Conservation (phyloP, 2,329 filamentous ascomycete species). For the Anisogramma anomala region DNA sequence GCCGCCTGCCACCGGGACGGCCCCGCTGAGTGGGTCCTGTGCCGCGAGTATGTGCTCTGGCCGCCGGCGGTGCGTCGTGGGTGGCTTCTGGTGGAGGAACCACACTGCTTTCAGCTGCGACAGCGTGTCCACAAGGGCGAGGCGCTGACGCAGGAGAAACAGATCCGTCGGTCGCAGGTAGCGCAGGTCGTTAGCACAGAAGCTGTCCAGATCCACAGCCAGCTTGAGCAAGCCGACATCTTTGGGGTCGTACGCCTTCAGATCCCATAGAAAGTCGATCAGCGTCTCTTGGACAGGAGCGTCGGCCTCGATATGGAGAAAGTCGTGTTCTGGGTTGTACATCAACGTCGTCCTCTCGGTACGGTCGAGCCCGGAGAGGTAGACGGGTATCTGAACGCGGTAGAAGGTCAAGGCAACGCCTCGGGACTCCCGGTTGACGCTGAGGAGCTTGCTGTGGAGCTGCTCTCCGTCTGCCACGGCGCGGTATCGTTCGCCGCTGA, state of each 20-base stretch:
- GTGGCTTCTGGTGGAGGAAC: background rate
- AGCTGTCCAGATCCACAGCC: background rate
- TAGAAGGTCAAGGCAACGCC: background rate
- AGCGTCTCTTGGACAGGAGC: slow-evolving; percentile 5
- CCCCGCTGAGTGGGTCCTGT: background rate
- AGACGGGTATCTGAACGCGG: slow-evolving; percentile 5
- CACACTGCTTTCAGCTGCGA: slow-evolving; percentile 10
- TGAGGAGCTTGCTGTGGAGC: slow-evolving; percentile 5
- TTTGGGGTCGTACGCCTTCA: slow-evolving; percentile 11
- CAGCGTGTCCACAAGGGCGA: slow-evolving; percentile 11
- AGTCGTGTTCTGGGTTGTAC: slow-evolving; percentile 11
- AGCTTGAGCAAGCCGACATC: slow-evolving; percentile 6
- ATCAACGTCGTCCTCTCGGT: background rate
- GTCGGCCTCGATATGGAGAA: slow-evolving; percentile 3
- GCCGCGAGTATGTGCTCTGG: background rate
- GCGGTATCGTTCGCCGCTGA: slow-evolving; percentile 7
- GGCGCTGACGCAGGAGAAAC: slow-evolving; percentile 12
- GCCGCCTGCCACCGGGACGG: background rate
- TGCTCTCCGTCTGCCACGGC: background rate
- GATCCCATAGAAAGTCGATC: slow-evolving; percentile 13
- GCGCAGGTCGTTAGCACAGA: slow-evolving; percentile 6
- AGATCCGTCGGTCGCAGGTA: slow-evolving; percentile 6
- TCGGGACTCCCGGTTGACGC: slow-evolving; percentile 7
- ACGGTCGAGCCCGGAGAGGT: background rate
- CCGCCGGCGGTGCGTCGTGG: background rate